phyloP scores from a whole-genome alignment of 106 monocot species.

The Alisma plantagoaquatica region DNA sequence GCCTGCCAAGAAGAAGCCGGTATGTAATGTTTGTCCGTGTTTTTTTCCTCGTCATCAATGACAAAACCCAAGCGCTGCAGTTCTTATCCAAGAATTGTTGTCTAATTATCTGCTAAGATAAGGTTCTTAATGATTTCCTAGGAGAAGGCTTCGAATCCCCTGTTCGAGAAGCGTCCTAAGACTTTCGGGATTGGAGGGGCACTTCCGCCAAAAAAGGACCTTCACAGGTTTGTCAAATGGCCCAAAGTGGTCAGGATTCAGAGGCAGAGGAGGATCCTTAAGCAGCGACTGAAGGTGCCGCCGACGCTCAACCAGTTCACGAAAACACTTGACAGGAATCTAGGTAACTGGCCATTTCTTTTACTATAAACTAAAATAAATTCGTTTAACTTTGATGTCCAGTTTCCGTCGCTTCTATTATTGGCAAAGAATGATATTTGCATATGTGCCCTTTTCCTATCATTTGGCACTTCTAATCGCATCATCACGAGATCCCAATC shows the following conservation, averaged over 20 bases:
- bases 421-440: too few relatives aligned
- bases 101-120: too few relatives aligned
- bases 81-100: too few relatives aligned
- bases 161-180: conserved; percentile 90
- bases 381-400: too few relatives aligned
- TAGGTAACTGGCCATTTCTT: too few relatives aligned
- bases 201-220: conserved; percentile 84
- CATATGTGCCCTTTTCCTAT: too few relatives aligned
- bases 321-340: conserved; percentile 80
- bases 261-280: conserved; percentile 85
- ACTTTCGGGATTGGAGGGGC: conserved; percentile 94
- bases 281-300: conserved; percentile 91
- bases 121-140: conserved; percentile 6
- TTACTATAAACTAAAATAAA: too few relatives aligned
- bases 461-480: too few relatives aligned
- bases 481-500: too few relatives aligned
- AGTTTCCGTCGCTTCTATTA: too few relatives aligned
- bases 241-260: conserved; percentile 88
- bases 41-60: too few relatives aligned
- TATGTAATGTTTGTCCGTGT: neutral
- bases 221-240: conserved; percentile 86
- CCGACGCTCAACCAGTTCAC: conserved; percentile 94
- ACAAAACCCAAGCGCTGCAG: too few relatives aligned
- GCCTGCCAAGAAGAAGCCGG: conserved; percentile 63
- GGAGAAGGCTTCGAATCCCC: conserved; percentile 64